Percentiles rank a stretch among this genome's conserved stretches.
phyloP scores from a whole-genome alignment of 2,329 filamentous ascomycete genomes.

The Simplicillium aogashimaense region DNA sequence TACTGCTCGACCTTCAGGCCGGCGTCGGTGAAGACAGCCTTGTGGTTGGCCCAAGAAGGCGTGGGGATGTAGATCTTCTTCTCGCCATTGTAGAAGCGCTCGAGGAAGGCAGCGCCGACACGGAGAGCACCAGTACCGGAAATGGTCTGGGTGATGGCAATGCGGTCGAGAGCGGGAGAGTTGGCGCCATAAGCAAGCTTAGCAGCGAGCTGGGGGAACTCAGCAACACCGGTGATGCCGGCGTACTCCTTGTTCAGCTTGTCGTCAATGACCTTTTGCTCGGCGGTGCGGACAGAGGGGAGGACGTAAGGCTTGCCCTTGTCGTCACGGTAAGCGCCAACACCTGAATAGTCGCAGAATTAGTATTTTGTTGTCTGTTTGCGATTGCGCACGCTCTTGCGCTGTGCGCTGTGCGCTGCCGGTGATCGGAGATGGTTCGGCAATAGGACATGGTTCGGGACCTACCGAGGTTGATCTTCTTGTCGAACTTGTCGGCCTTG shows the following conservation, averaged over 20 bases:
- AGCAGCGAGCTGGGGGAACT: conserved; percentile 88
- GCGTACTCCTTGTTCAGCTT: conserved; percentile 95
- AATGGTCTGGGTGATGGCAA: conserved; percentile 95
- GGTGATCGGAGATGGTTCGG: conserved; percentile 1
- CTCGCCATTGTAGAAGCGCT: conserved; percentile 79
- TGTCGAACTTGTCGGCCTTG: conserved; percentile 86
- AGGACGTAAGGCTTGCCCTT: conserved; percentile 96
- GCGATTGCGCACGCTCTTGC: background rate
- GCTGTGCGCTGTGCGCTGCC: background rate
- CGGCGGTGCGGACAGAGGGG: conserved; percentile 81
- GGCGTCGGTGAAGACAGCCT: conserved; percentile 88
- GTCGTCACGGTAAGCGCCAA: conserved; percentile 97
- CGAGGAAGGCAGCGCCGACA: conserved; percentile 87
- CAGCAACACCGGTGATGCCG: conserved; percentile 89
- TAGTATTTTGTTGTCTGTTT: conserved; percentile 1
- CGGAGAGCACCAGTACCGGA: conserved; percentile 94
- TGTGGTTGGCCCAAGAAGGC: conserved; percentile 98
- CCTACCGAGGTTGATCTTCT: conserved; percentile 96
- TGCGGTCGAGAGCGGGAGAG: conserved; percentile 65
- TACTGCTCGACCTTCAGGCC: conserved; percentile 90
- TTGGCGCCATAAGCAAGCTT: conserved; percentile 81
- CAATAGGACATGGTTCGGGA: conserved; percentile 7
- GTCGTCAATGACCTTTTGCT: conserved; percentile 71
- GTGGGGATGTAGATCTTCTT: conserved; percentile 97
- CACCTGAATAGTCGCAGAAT: conserved; percentile 42